Evolutionary conservation across 257 asterid genomes (phyloP).

Genomic region (Solanum raphanifolium): DNA sequence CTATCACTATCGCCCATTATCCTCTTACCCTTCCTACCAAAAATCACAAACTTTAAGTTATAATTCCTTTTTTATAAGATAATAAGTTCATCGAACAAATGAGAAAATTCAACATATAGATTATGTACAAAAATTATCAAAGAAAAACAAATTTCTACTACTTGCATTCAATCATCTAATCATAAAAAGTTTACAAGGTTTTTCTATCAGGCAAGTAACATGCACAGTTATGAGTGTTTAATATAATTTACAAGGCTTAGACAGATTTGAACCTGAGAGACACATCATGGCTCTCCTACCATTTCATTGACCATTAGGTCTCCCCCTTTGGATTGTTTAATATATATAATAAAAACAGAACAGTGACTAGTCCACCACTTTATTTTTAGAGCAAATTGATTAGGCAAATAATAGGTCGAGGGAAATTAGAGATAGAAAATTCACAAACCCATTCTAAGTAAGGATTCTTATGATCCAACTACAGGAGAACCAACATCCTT

Average conservation of each 20-base stretch:
- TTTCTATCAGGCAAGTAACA: not conserved
- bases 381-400: not conserved
- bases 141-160: not conserved
- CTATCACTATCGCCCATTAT: conserved; percentile 58
- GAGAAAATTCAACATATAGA: not conserved
- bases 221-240: not conserved
- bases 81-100: not conserved
- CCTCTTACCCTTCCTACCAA: conserved; percentile 71
- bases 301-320: not conserved
- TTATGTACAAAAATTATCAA: not conserved
- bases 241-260: not conserved
- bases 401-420: not conserved
- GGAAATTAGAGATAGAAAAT: not conserved
- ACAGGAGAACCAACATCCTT: not conserved
- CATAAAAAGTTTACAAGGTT: not conserved
- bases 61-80: not conserved
- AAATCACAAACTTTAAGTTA: not conserved
- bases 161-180: not conserved
- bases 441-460: not conserved
- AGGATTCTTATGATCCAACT: not conserved
- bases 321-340: not conserved
- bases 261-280: not conserved
- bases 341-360: not conserved
- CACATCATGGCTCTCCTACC: not conserved
- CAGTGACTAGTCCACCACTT: not conserved